Conservation (phyloP, 345 rosid species). For the Pelargonium nanum region DNA sequence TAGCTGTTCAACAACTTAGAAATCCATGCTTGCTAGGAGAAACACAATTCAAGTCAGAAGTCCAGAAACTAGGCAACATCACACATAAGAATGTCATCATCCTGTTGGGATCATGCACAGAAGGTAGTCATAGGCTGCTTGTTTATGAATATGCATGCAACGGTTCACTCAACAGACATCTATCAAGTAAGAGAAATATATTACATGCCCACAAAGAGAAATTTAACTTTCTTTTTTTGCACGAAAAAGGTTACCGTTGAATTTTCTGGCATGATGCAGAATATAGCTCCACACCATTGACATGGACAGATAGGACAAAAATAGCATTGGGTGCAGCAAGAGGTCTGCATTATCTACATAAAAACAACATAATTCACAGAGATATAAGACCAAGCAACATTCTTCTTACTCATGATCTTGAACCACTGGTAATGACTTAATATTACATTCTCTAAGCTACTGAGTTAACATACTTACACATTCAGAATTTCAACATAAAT, state of each 20-base stretch:
- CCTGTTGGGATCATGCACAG: conserved; percentile 26
- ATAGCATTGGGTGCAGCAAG: conserved; percentile 25
- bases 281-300: conserved; percentile 14
- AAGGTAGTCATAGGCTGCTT: conserved; percentile 25
- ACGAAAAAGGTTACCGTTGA: neutral
- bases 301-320: conserved; percentile 25
- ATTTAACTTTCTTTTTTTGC: neutral
- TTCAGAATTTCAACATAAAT: neutral
- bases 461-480: no score
- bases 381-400: conserved; percentile 23
- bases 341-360: conserved; percentile 29
- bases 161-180: conserved; percentile 18
- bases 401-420: conserved; percentile 25
- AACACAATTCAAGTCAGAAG: conserved; percentile 12
- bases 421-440: conserved; percentile 22
- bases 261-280: conserved; percentile 19
- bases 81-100: conserved; percentile 22
- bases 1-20: conserved; percentile 13
- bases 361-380: conserved; percentile 24
- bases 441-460: neutral
- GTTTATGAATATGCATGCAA: conserved; percentile 27
- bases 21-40: conserved; percentile 4
- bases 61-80: conserved; percentile 14
- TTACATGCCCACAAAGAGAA: neutral
- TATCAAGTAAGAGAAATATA: conserved; percentile 20